Percentiles rank a stretch among this genome's conserved stretches.
Conservation (phyloP, 192 early-diverging fungal genomes). For the Umbelopsis ramanniana region DNA sequence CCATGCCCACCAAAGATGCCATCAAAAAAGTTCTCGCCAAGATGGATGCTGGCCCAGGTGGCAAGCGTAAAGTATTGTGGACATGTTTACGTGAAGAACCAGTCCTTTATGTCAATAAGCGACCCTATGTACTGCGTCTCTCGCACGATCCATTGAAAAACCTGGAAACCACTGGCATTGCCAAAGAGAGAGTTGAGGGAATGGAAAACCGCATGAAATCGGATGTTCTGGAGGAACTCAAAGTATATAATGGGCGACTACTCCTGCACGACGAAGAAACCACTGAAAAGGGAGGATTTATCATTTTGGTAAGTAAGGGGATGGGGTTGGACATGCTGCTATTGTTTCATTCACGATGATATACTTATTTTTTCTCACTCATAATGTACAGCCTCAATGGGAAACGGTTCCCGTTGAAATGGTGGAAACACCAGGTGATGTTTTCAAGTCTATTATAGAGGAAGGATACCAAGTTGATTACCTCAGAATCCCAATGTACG, state of each 20-base stretch:
- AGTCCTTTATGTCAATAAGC: conserved; percentile 62
- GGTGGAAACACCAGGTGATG: conserved; percentile 61
- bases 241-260: conserved; percentile 53
- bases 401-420: conserved; percentile 55
- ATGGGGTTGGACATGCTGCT: background rate
- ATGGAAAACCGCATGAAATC: conserved; percentile 68
- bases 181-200: conserved; percentile 60
- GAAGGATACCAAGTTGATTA: conserved; percentile 64
- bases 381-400: conserved; percentile 40
- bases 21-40: conserved; percentile 50
- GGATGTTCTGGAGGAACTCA: conserved; percentile 55
- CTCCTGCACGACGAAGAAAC: conserved; percentile 64
- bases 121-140: conserved; percentile 64
- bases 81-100: conserved; percentile 70
- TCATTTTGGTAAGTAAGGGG: conserved; percentile 46
- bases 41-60: conserved; percentile 54
- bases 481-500: conserved; percentile 62
- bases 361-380: background rate
- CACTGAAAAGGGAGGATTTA: conserved; percentile 45
- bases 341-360: background rate
- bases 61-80: conserved; percentile 54
- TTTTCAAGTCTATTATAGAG: conserved; percentile 55
- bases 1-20: conserved; percentile 66
- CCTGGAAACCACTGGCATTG: conserved; percentile 66
- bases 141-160: conserved; percentile 68